A percentile compares a stretch with the other conserved stretches of the same genome.
These are phyloP conservation scores for Syzygium malaccense DNA, from an alignment of 441 rosid species.

Conservation along the genomic window DNA sequence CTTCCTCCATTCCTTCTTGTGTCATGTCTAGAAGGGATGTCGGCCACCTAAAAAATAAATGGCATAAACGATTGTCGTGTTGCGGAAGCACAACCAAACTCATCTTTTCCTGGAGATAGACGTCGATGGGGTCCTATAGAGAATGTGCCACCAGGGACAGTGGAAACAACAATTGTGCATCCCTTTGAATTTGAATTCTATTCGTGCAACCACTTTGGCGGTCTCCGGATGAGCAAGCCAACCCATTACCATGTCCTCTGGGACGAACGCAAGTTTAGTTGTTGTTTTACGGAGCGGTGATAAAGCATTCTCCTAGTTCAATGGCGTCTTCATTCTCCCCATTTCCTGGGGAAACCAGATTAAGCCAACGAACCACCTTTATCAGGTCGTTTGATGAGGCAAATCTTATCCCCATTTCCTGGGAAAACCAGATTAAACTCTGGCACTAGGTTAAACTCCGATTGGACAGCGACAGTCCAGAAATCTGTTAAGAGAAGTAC, in stretches of 20 bases:
- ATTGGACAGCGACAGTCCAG: constrained; percentile 1
- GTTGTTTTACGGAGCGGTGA: constrained; percentile 47
- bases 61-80: constrained; percentile 32
- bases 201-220: constrained; percentile 67
- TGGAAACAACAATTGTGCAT: constrained; percentile 60
- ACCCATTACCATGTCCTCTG: constrained; percentile 68
- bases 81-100: constrained; percentile 76
- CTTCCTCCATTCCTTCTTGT: constrained; percentile 51
- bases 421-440: constrained; percentile 5
- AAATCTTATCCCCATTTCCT: neutral
- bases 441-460: constrained; percentile 1
- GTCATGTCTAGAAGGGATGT: constrained; percentile 53
- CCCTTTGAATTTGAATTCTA: constrained; percentile 72
- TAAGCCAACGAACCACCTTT: constrained; percentile 11
- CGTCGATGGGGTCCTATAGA: constrained; percentile 26
- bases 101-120: constrained; percentile 44
- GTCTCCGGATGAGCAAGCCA: constrained; percentile 76
- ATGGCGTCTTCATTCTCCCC: constrained; percentile 32
- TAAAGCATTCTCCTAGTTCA: constrained; percentile 34
- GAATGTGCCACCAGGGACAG: constrained; percentile 71
- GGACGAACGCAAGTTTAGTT: constrained; percentile 56
- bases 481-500: neutral
- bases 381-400: constrained; percentile 58
- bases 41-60: constrained; percentile 30
- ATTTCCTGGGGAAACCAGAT: too few species aligned